Evolutionary conservation across 2,329 filamentous ascomycete genomes (phyloP), one percentile per base, ranked within the genome.

Genomic region (Verruconis gallopava): DNA sequence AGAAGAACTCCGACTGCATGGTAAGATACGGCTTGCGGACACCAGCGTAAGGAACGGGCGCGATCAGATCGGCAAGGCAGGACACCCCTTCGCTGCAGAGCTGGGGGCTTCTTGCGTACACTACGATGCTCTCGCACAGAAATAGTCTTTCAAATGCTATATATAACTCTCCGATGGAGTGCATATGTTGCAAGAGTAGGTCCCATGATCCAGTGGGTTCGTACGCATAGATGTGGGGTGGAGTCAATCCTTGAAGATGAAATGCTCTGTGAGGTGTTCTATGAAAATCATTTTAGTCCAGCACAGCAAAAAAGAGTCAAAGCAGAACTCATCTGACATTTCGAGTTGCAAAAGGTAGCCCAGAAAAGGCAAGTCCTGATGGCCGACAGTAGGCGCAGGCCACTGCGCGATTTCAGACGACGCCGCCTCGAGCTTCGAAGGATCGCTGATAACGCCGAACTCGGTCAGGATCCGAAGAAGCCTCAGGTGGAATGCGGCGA

Each of bases 21-120:
- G 60, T 63, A 51, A 63, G 54, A 47, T 64, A 64, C 9, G 61
- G 60, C 42, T 58, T 58, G 21, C 58, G 49, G 2, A 58, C 53
- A 11, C 61, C 61, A 28, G 60, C 60, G 38, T 60, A 64, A 2
- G 61, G 61, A 9, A 64, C 52, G 9, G 61, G 61, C 18, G 55
- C 55, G 37, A 63, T 54, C 12, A 64, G 51, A 40, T 64, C 61
- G 11, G 61, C 47, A 20, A 63, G 49, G 13, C 56, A 59, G 25
- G 60, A 62, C 6, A 64, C 54, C 21, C 58, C 54, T 45, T 64
- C 60, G 44, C 57, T 62, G 35, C 59, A 60, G 3, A 61, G 44
- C 39, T 63, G 61, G 3, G 61, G 61, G n/a, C 56, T 62, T 44
- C 60, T 61, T 39, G 60, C 58, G 30, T 64, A 48, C 28, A 64